Evolutionary conservation across 192 early-diverging fungal genomes (phyloP).

Genomic region (Coemansia sp.): DNA sequence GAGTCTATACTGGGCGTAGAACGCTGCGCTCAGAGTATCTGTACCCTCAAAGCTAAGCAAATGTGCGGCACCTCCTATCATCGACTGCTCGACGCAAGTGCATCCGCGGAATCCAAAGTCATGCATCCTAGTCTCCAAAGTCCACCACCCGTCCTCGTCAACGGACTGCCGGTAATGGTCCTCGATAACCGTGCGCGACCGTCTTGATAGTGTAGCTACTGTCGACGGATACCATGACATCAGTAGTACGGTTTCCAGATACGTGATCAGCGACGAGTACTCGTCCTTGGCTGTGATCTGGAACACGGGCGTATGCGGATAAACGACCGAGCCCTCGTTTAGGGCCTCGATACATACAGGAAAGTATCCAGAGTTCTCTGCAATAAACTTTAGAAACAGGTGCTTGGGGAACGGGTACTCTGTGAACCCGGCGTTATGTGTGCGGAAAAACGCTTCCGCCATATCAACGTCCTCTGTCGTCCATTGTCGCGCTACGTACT

Average conservation of each 20-base stretch:
- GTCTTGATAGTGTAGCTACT: slow-evolving; percentile 79
- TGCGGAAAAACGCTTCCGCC: slow-evolving; percentile 71
- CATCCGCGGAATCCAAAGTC: slow-evolving; percentile 94
- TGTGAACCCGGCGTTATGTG: slow-evolving; percentile 70
- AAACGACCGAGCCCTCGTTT: slow-evolving; percentile 77
- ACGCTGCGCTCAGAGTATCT: slow-evolving; percentile 80
- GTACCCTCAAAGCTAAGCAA: slow-evolving; percentile 81
- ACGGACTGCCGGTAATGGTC: slow-evolving; percentile 66
- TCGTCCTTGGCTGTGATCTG: slow-evolving; percentile 76
- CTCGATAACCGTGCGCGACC: slow-evolving; percentile 63
- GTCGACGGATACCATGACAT: slow-evolving; percentile 89
- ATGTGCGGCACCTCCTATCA: slow-evolving; percentile 84
- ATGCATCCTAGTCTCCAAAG: slow-evolving; percentile 68
- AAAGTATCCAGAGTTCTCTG: slow-evolving; percentile 81
- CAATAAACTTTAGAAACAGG: slow-evolving; percentile 76
- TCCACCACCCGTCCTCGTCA: slow-evolving; percentile 60
- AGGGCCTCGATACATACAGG: slow-evolving; percentile 80
- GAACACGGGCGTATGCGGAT: slow-evolving; percentile 79
- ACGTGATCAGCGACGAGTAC: slow-evolving; percentile 78
- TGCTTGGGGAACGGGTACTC: slow-evolving; percentile 76
- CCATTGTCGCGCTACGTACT: slow-evolving; percentile 70
- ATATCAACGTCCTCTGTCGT: slow-evolving; percentile 66
- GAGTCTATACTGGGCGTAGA: slow-evolving; percentile 74
- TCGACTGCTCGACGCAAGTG: slow-evolving; percentile 82
- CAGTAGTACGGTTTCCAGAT: slow-evolving; percentile 78